phyloP scores from a whole-genome alignment of 495 filamentous ascomycete genomes.

The Neurospora africana region DNA sequence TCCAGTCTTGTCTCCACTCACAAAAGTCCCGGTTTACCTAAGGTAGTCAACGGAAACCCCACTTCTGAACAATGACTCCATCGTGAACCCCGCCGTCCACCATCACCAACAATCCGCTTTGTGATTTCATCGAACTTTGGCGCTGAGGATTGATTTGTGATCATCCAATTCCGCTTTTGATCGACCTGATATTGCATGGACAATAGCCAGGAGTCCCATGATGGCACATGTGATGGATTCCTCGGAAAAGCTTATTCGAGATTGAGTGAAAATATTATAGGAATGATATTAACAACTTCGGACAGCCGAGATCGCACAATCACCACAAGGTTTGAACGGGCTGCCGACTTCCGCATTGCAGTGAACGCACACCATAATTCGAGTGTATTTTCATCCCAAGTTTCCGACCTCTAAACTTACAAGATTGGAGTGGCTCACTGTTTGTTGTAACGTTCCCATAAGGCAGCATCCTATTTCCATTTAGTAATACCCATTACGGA shows the following conservation, averaged over 20 bases:
- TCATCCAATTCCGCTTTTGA: background rate
- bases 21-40: background rate
- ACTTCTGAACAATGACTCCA: background rate
- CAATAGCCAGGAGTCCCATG: background rate
- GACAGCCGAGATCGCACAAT: background rate
- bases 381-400: background rate
- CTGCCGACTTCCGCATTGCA: background rate
- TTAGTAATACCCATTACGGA: no score
- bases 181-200: background rate
- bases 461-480: background rate
- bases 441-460: background rate
- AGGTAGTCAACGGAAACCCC: background rate
- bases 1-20: background rate
- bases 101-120: background rate
- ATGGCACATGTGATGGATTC: background rate
- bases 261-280: background rate
- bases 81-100: background rate
- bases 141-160: background rate
- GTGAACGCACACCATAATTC: background rate
- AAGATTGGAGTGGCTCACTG: background rate
- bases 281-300: background rate
- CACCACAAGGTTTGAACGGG: background rate
- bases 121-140: background rate
- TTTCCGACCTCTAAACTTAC: background rate
- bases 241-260: background rate